Percentiles rank a stretch among this genome's conserved stretches.
Conservation (phyloP, 2,329 filamentous ascomycete genomes). For the Nannizzia gypsea region DNA sequence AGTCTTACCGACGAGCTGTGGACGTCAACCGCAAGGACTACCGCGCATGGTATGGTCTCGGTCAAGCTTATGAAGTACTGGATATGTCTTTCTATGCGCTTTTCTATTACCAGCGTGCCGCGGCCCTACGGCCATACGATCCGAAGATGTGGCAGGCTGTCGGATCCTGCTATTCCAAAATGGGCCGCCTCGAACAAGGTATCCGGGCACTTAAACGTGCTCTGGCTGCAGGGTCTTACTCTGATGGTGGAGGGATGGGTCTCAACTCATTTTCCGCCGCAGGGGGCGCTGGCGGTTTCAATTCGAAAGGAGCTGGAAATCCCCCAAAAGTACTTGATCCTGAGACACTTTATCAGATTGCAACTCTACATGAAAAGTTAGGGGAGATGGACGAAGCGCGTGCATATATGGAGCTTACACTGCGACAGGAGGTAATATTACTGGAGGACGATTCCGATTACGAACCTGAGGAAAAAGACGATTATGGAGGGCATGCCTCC, state of each 20-base stretch:
- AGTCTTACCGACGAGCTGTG: slow-evolving; percentile 88
- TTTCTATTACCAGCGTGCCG: slow-evolving; percentile 95
- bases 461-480: slow-evolving; percentile 26
- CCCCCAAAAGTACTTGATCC: slow-evolving; percentile 57
- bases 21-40: slow-evolving; percentile 95
- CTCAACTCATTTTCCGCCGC: slow-evolving; percentile 23
- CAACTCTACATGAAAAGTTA: slow-evolving; percentile 72
- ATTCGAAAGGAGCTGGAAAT: slow-evolving; percentile 20
- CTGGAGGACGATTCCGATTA: slow-evolving; percentile 29
- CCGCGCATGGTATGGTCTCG: slow-evolving; percentile 92
- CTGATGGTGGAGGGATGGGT: slow-evolving; percentile 47
- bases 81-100: slow-evolving; percentile 97
- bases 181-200: slow-evolving; percentile 73
- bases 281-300: slow-evolving; percentile 32
- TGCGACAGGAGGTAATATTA: slow-evolving; percentile 78
- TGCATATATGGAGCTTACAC: slow-evolving; percentile 88
- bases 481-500: slow-evolving; percentile 41
- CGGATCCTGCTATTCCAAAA: slow-evolving; percentile 79
- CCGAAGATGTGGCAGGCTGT: slow-evolving; percentile 99
- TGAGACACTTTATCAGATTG: slow-evolving; percentile 82
- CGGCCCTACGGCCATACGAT: slow-evolving; percentile 85
- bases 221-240: slow-evolving; percentile 74
- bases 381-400: slow-evolving; percentile 68
- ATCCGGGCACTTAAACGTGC: slow-evolving; percentile 94
- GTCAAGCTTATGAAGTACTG: slow-evolving; percentile 92